Percentiles rank a stretch among this genome's conserved stretches.
These are phyloP conservation scores for Corinectria fuckeliana DNA, from an alignment of 2,329 filamentous ascomycete species.

Conservation along the genomic window DNA sequence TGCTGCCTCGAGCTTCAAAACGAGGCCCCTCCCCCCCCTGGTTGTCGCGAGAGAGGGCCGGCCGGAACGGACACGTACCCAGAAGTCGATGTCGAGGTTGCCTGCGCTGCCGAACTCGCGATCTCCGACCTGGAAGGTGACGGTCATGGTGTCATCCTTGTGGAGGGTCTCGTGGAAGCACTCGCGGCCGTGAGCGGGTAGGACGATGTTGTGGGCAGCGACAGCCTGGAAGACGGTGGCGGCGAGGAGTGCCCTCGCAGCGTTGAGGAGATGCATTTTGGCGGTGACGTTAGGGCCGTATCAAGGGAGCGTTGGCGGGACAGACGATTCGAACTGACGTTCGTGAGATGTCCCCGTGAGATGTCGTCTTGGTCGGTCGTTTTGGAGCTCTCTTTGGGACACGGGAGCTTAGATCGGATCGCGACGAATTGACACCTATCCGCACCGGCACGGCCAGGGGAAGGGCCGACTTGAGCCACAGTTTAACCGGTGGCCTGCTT, in stretches of 20 bases:
- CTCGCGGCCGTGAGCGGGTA: constrained; percentile 90
- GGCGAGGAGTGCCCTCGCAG: constrained; percentile 52
- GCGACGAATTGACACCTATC: constrained; percentile 43
- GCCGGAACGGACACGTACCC: constrained; percentile 65
- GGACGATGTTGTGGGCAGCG: constrained; percentile 92
- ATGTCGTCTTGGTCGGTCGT: constrained; percentile 10
- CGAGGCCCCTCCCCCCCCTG: not conserved
- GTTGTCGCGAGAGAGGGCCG: not conserved
- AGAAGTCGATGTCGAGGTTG: constrained; percentile 97
- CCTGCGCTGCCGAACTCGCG: constrained; percentile 93
- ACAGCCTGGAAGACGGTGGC: constrained; percentile 61
- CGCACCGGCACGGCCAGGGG: constrained; percentile 19
- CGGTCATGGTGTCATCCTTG: constrained; percentile 96
- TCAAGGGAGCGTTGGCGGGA: constrained; percentile 6
- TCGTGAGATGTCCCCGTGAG: constrained; percentile 12
- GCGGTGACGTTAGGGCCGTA: not conserved
- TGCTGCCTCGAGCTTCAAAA: constrained; percentile 12
- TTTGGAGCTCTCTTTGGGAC: constrained; percentile 18
- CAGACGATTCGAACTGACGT: constrained; percentile 2
- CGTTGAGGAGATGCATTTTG: constrained; percentile 41
- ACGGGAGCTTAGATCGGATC: constrained; percentile 27
- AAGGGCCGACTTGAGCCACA: constrained; percentile 24
- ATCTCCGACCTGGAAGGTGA: constrained; percentile 97
- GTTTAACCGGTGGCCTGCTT: constrained; percentile 29
- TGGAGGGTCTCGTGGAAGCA: constrained; percentile 97